Percentiles rank a stretch among this genome's conserved stretches.
These are phyloP conservation scores for Penicillium mononematosum DNA, from an alignment of 495 filamentous ascomycete genomes.

Conservation along the genomic window DNA sequence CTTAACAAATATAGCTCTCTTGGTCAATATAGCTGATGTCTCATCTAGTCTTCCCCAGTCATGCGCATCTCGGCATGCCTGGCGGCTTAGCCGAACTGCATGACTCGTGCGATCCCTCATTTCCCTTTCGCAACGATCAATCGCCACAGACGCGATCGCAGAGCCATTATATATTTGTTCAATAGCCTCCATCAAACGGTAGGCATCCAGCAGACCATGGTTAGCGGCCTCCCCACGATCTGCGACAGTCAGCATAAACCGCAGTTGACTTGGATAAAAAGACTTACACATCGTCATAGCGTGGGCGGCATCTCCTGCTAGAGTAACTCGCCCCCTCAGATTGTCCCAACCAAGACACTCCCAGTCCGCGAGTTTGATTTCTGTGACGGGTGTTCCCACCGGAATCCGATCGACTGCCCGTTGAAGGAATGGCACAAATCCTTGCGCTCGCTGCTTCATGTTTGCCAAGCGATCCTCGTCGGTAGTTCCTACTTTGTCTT, in stretches of 20 bases:
- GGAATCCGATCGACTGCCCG: slow-evolving; percentile 40
- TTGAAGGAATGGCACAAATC: slow-evolving; percentile 54
- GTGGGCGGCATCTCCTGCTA: slow-evolving; percentile 62
- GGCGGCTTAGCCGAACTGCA: slow-evolving; percentile 55
- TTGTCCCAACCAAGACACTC: slow-evolving; percentile 47
- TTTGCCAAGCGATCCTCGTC: slow-evolving; percentile 42
- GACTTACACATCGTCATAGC: slow-evolving; percentile 60
- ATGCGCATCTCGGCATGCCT: slow-evolving; percentile 62
- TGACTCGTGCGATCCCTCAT: slow-evolving; percentile 49
- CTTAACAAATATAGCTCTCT: slow-evolving; percentile 10
- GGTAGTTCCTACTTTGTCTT: slow-evolving; percentile 35
- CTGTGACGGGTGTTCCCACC: slow-evolving; percentile 44
- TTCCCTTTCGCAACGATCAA: slow-evolving; percentile 52
- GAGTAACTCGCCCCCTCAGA: slow-evolving; percentile 43
- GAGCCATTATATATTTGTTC: slow-evolving; percentile 15
- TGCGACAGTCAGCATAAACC: slow-evolving; percentile 8
- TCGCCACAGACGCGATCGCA: slow-evolving; percentile 26
- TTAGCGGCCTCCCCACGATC: slow-evolving; percentile 58
- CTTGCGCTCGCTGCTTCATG: slow-evolving; percentile 50
- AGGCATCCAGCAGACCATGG: slow-evolving; percentile 53
- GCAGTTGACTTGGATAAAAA: neutral
- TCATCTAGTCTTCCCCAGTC: slow-evolving; percentile 42
- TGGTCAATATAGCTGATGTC: slow-evolving; percentile 28
- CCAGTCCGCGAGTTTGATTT: slow-evolving; percentile 54
- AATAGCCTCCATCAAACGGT: slow-evolving; percentile 25